These are phyloP conservation scores for Eucalyptus marginata DNA, from an alignment of 345 rosid genomes.

Conservation along the genomic window DNA sequence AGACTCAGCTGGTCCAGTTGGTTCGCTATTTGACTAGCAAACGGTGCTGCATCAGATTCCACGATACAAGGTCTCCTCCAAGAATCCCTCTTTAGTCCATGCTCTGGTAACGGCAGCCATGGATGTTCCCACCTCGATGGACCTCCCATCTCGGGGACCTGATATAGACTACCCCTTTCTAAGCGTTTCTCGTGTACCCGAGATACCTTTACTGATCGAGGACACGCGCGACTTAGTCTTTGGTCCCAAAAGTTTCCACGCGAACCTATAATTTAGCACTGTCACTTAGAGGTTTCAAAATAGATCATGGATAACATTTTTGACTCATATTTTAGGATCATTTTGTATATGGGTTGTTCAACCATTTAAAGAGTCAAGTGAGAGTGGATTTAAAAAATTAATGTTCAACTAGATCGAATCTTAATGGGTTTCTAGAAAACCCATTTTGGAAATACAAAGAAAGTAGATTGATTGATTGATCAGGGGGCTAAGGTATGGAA, in stretches of 20 bases:
- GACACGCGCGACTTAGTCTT: not conserved
- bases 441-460: not conserved
- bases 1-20: not conserved
- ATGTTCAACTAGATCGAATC: not conserved
- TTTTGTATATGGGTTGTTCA: not conserved
- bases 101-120: not conserved
- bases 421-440: not conserved
- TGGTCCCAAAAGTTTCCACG: not conserved
- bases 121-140: not conserved
- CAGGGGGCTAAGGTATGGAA: not conserved
- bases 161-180: not conserved
- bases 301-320: not conserved
- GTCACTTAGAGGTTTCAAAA: not conserved
- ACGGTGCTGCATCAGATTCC: not conserved
- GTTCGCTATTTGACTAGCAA: not conserved
- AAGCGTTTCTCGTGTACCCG: not conserved
- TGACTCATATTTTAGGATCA: not conserved
- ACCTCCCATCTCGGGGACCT: not conserved
- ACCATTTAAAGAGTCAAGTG: not conserved
- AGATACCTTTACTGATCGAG: not conserved
- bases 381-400: not conserved
- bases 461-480: not conserved
- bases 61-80: not conserved
- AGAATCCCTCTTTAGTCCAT: not conserved
- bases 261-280: not conserved